These are phyloP conservation scores for Tothia fuscella DNA, from an alignment of 2,329 filamentous ascomycete genomes.

Conservation along the genomic window DNA sequence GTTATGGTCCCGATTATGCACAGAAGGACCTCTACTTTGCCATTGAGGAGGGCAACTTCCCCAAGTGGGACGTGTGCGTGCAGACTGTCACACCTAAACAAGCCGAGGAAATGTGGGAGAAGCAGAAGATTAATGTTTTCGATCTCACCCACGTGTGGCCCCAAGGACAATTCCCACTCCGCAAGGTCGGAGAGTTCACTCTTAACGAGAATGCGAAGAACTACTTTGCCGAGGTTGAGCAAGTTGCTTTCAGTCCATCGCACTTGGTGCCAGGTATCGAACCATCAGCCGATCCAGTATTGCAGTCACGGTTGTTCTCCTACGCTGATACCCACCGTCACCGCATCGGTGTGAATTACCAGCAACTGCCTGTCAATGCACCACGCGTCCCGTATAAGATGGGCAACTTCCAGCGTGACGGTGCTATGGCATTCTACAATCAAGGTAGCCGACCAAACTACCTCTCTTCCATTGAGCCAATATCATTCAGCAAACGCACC, in stretches of 20 bases:
- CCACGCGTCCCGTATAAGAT: slow-evolving; percentile 44
- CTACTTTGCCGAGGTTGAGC: slow-evolving; percentile 57
- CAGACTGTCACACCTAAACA: slow-evolving; percentile 42
- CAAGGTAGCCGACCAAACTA: slow-evolving; percentile 48
- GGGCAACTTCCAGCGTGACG: slow-evolving; percentile 60
- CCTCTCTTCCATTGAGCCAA: slow-evolving; percentile 40
- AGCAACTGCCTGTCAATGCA: slow-evolving; percentile 44
- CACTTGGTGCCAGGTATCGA: slow-evolving; percentile 57
- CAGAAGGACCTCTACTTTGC: slow-evolving; percentile 41
- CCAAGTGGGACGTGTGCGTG: slow-evolving; percentile 38
- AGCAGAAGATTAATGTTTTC: slow-evolving; percentile 42
- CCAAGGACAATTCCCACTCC: slow-evolving; percentile 39
- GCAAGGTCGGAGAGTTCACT: slow-evolving; percentile 41
- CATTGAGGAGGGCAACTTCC: slow-evolving; percentile 41
- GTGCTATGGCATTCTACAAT: slow-evolving; percentile 56
- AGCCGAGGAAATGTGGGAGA: slow-evolving; percentile 40
- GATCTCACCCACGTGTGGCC: slow-evolving; percentile 45
- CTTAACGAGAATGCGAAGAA: slow-evolving; percentile 46
- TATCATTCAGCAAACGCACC: slow-evolving; percentile 34
- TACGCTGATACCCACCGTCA: slow-evolving; percentile 55
- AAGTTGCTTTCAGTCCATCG: slow-evolving; percentile 55
- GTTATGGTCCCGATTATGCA: slow-evolving; percentile 39
- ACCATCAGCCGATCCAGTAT: slow-evolving; percentile 56
- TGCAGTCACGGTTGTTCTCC: slow-evolving; percentile 58
- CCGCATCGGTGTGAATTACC: slow-evolving; percentile 46